These are phyloP conservation scores for Suillus cothurnatus DNA, from an alignment of 768 basidiomycete genomes.

Conservation along the genomic window DNA sequence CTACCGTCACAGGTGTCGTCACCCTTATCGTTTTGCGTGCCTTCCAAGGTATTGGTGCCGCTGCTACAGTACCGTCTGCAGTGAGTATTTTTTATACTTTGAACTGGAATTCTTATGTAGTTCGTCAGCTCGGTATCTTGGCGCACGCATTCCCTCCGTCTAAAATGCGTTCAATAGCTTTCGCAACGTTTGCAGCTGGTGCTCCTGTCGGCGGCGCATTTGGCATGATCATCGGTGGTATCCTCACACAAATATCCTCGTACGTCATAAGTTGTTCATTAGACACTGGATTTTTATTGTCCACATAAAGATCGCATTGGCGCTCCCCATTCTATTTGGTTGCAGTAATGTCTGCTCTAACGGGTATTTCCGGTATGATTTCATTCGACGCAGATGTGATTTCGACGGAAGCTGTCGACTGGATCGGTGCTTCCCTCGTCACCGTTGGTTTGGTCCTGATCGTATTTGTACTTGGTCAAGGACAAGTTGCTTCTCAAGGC, in stretches of 20 bases:
- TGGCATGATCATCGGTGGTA: constrained; percentile 71
- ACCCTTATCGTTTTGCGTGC: constrained; percentile 73
- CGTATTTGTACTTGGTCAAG: constrained; percentile 74
- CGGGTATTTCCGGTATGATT: constrained; percentile 53
- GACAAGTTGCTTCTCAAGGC: constrained; percentile 54
- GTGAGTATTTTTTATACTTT: constrained; percentile 37
- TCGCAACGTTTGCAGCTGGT: constrained; percentile 83
- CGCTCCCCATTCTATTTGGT: constrained; percentile 65
- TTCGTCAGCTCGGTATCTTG: constrained; percentile 70
- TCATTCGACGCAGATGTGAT: constrained; percentile 60
- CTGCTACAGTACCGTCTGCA: constrained; percentile 73
- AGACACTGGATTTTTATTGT: not conserved
- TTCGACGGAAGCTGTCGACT: constrained; percentile 57
- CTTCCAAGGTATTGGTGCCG: constrained; percentile 76
- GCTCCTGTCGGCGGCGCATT: constrained; percentile 80
- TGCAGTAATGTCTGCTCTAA: constrained; percentile 55
- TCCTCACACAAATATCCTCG: constrained; percentile 57
- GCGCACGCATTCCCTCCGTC: constrained; percentile 77
- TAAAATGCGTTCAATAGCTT: constrained; percentile 69
- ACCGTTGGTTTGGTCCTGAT: constrained; percentile 71
- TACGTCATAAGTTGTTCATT: constrained; percentile 20
- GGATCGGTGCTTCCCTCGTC: constrained; percentile 70
- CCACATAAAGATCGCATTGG: constrained; percentile 51
- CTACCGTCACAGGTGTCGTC: constrained; percentile 45
- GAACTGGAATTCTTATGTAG: constrained; percentile 5